Evolutionary conservation across 139 green algal genomes (phyloP).

Genomic region (Ettlia oleoabundans): DNA sequence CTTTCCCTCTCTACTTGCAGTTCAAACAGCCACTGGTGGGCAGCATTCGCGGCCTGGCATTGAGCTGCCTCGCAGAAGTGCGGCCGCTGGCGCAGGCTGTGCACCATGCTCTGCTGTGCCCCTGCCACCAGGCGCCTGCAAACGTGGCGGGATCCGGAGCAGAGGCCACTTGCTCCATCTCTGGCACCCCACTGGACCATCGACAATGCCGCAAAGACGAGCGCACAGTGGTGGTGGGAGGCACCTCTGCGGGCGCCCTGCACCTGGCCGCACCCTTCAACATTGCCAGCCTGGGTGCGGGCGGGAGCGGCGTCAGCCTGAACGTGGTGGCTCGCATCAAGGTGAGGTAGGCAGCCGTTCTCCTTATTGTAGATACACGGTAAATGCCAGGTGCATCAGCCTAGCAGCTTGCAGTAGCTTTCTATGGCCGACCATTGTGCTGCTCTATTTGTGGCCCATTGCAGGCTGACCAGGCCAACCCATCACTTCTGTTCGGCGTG

Average conservation of each 20-base stretch:
- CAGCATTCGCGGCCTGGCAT: conserved; percentile 20
- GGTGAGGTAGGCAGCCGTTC: too few species aligned
- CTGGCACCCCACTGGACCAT: not conserved
- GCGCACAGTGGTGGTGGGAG: conserved; percentile 10
- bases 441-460: not conserved
- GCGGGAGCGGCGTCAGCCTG: not conserved
- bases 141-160: not conserved
- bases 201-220: conserved; percentile 20
- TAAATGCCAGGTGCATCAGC: too few species aligned
- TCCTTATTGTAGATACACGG: too few species aligned
- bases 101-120: conserved; percentile 13
- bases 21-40: conserved; percentile 32
- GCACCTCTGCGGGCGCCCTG: conserved; percentile 10
- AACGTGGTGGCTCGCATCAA: conserved; percentile 18
- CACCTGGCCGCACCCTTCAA: conserved; percentile 24
- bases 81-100: conserved; percentile 2
- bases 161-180: not conserved
- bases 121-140: conserved; percentile 19
- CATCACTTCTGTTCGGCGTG: conserved; percentile 27
- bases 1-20: too few species aligned
- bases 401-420: not conserved
- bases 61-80: not conserved
- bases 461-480: conserved; percentile 4
- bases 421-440: not conserved
- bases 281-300: conserved; percentile 4